Conservation (phyloP, 169 alveolate species). For the Plasmodium reichenowi region DNA sequence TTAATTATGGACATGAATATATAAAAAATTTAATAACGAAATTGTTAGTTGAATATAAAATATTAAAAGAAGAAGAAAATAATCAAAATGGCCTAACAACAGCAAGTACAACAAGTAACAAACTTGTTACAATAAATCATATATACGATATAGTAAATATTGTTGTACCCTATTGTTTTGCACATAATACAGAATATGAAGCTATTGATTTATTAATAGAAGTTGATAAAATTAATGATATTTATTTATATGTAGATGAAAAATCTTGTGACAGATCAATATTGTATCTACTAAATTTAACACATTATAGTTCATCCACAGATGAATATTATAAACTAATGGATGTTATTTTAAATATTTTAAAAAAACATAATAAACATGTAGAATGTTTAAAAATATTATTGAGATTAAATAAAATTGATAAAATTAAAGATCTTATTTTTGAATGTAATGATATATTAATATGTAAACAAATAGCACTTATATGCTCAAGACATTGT, state of each 20-base stretch:
- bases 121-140: slow-evolving; percentile 16
- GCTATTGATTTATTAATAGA: slow-evolving; percentile 90
- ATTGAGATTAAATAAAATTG: slow-evolving; percentile 46
- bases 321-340: slow-evolving; percentile 56
- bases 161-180: slow-evolving; percentile 89
- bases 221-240: slow-evolving; percentile 86
- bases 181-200: slow-evolving; percentile 89
- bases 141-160: slow-evolving; percentile 81
- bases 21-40: slow-evolving; percentile 57
- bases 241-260: slow-evolving; percentile 83
- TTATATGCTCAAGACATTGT: slow-evolving; percentile 65
- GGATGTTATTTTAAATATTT: slow-evolving; percentile 52
- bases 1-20: slow-evolving; percentile 73
- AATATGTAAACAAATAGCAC: slow-evolving; percentile 70
- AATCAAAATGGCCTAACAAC: slow-evolving; percentile 7
- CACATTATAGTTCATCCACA: slow-evolving; percentile 57
- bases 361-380: slow-evolving; percentile 63
- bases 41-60: slow-evolving; percentile 48
- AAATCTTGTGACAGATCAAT: slow-evolving; percentile 47
- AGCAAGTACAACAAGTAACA: neutral
- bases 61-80: slow-evolving; percentile 51
- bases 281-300: slow-evolving; percentile 9
- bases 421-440: slow-evolving; percentile 43
- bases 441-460: slow-evolving; percentile 48
- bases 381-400: slow-evolving; percentile 63